Evolutionary conservation across 2,329 filamentous ascomycete species (phyloP), one percentile per base, ranked within the genome.

Genomic region (Colletotrichum falcatum): DNA sequence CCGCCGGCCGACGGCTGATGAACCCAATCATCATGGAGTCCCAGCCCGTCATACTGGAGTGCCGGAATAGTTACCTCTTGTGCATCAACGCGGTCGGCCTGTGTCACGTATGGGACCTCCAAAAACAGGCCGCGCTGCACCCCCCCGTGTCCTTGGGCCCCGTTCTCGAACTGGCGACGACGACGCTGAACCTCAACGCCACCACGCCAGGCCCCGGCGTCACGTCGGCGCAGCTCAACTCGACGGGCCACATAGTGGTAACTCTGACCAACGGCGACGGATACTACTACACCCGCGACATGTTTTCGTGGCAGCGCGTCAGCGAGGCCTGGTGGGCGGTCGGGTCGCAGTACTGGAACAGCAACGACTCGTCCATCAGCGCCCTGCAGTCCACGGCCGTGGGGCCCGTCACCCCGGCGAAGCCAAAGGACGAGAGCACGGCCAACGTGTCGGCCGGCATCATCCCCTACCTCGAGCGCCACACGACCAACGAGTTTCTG

Each of bases 321-420:
- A 97, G 94, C 2, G 97, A 99, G 79, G 89, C 94, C 2, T 99
- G 96, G 96, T 99, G 96, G 94, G 95, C 95, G 0, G 94, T 98
- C 0, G 95, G 95, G 23, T 97, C 94, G 75, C 96, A 99, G 79
- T 99, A 99, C 80, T 99, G 96, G 97, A 98, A 99, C 80, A 97
- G 94, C 0, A 97, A 94, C 63, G 96, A 98, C 77, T 94, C 94
- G 1, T 94, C 94, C 0, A 90, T 97, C 63, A 91, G 92, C 58
- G 93, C 94, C 61, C 82, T 97, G 46, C 91, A 94, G 74, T 90
- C 93, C 2, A 91, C 90, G 1, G 90, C 90, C 12, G 87, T 91
- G 9, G 90, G 91, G 0, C 85, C 89, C 2, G 84, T 85, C 49
- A 81, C 83, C 11, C 84, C 85, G 26, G 82, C 79, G 39, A 84